A percentile compares a stretch with the other conserved stretches of the same genome.
These are phyloP conservation scores for Penicillium brasilianum DNA, from an alignment of 2,329 filamentous ascomycete species.

Conservation along the genomic window DNA sequence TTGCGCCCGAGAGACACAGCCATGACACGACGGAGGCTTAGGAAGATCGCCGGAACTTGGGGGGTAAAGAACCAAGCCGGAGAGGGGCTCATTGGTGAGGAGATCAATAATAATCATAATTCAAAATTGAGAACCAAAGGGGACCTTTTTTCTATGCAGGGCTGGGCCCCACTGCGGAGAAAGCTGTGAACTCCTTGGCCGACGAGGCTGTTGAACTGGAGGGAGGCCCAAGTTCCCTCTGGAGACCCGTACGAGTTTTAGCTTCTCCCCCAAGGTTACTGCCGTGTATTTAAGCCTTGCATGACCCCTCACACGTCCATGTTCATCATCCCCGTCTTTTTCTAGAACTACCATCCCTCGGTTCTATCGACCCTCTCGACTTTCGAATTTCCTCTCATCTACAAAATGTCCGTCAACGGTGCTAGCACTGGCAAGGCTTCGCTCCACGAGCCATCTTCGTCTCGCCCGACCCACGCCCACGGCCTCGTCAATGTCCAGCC, in stretches of 20 bases:
- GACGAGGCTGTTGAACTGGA: background rate
- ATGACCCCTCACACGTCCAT: background rate
- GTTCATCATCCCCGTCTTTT: background rate
- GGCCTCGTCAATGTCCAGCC: slow-evolving; percentile 74
- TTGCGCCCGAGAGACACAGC: slow-evolving; percentile 18
- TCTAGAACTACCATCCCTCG: background rate
- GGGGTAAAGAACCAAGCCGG: background rate
- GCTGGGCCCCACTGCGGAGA: slow-evolving; percentile 24
- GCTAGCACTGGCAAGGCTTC: slow-evolving; percentile 44
- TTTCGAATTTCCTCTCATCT: background rate
- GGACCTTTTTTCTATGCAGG: background rate
- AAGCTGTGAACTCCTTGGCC: slow-evolving; percentile 8
- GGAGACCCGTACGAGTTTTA: background rate
- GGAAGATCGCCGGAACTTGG: background rate
- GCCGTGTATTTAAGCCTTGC: slow-evolving; percentile 17
- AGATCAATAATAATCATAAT: background rate
- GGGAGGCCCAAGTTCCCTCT: background rate
- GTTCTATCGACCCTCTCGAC: background rate
- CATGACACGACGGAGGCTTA: slow-evolving; percentile 13
- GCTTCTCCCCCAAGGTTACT: background rate
- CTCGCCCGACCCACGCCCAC: slow-evolving; percentile 44
- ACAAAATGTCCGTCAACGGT: slow-evolving; percentile 37
- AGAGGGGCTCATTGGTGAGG: background rate
- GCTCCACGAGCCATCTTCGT: slow-evolving; percentile 41
- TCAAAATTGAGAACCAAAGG: background rate